These are phyloP conservation scores for Tolypocladium endophyticum DNA, from an alignment of 2,329 filamentous ascomycete genomes.

Conservation along the genomic window DNA sequence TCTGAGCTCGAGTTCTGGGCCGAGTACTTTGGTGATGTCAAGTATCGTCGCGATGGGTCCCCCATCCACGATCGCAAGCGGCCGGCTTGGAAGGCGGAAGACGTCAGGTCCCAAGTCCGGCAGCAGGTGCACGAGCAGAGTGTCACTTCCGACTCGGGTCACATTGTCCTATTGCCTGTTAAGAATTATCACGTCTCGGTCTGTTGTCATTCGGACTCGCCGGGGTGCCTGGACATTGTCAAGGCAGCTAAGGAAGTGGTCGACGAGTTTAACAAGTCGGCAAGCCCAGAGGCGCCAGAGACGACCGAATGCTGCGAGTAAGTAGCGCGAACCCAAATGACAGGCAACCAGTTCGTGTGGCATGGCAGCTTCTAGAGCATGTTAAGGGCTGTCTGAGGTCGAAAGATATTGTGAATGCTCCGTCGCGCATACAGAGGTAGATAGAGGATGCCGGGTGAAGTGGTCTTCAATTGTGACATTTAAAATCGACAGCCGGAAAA, in stretches of 20 bases:
- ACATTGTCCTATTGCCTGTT: constrained; percentile 9
- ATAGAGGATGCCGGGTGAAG: not conserved
- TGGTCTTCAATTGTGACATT: not conserved
- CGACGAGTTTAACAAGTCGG: constrained; percentile 26
- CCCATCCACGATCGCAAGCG: constrained; percentile 38
- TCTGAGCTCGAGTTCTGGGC: constrained; percentile 14
- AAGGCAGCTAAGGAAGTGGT: constrained; percentile 24
- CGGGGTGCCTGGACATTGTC: constrained; percentile 32
- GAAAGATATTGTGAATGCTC: not conserved
- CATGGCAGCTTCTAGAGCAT: not conserved
- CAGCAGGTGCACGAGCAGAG: not conserved
- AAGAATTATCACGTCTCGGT: constrained; percentile 30
- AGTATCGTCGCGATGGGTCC: constrained; percentile 12
- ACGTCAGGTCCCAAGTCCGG: not conserved
- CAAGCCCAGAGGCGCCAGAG: not conserved
- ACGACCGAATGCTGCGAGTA: not conserved
- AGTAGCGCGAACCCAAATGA: not conserved
- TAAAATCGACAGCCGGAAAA: not conserved
- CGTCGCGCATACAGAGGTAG: not conserved
- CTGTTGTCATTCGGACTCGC: constrained; percentile 36
- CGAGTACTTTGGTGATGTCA: constrained; percentile 17
- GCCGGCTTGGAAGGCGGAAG: constrained; percentile 3
- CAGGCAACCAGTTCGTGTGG: no score
- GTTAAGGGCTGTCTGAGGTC: not conserved
- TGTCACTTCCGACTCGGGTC: not conserved